Percentiles rank a stretch among this genome's conserved stretches.
Evolutionary conservation across 2,329 filamentous ascomycete species (phyloP).

Genomic region (Tolypocladium inflatum): DNA sequence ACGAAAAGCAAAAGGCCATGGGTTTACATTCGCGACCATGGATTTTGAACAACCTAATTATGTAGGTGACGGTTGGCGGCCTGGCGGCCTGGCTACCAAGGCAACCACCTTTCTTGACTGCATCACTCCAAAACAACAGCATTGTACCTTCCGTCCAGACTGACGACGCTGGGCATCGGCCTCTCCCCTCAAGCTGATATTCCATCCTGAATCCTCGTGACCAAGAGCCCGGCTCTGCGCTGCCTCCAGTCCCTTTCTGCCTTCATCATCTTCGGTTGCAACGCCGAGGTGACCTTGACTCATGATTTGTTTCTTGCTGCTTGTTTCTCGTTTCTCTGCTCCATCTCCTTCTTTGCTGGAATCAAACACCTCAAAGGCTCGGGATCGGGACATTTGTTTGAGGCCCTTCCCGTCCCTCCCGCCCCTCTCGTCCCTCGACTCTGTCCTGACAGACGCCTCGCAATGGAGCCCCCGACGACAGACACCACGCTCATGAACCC

Average conservation of each 20-base stretch:
- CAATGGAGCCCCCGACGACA: not conserved
- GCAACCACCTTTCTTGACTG: not conserved
- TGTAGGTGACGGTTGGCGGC: not conserved
- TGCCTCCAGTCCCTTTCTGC: not conserved
- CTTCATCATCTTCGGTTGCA: not conserved
- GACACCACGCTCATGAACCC: constrained; percentile 12
- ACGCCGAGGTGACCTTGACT: too few species aligned
- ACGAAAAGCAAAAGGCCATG: not conserved
- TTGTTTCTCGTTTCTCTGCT: too few species aligned
- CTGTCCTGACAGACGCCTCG: not conserved
- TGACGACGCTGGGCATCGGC: too few species aligned
- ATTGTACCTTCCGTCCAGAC: not conserved
- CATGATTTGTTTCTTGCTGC: too few species aligned
- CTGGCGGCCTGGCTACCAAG: not conserved
- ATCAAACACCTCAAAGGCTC: not conserved
- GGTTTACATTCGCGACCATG: too few species aligned
- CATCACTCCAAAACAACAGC: not conserved
- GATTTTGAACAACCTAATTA: not conserved
- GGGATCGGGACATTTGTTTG: not conserved
- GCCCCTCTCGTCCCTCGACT: not conserved
- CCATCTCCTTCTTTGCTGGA: not conserved
- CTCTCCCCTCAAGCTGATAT: not conserved
- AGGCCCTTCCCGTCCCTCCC: not conserved
- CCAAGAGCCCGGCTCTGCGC: not conserved
- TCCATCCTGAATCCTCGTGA: not conserved